A percentile compares a stretch with the other conserved stretches of the same genome.
Evolutionary conservation across 306 rosid species (phyloP).

Genomic region (Begonia masoniana): DNA sequence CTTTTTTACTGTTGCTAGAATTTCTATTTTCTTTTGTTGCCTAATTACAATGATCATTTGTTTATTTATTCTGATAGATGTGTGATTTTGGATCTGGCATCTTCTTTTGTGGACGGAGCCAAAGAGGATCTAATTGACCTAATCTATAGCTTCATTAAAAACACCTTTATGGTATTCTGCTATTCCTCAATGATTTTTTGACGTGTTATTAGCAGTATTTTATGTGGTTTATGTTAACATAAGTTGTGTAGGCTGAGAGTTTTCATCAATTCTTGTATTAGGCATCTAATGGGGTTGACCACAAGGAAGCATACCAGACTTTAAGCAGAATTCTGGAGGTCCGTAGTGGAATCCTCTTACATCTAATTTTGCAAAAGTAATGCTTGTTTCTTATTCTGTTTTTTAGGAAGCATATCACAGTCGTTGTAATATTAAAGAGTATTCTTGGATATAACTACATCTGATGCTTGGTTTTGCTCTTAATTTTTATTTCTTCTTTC

Average conservation of each 20-base stretch:
- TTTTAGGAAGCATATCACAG: not conserved
- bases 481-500: constrained; percentile 9
- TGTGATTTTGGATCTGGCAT: constrained; percentile 54
- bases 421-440: not conserved
- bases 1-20: no score
- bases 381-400: not conserved
- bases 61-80: constrained; percentile 32
- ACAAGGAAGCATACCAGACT: constrained; percentile 49
- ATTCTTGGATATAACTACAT: no score
- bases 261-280: constrained; percentile 20
- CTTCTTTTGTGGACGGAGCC: constrained; percentile 68
- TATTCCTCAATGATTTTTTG: constrained; percentile 3
- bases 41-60: not conserved
- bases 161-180: constrained; percentile 54
- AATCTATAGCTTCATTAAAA: constrained; percentile 37
- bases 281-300: constrained; percentile 37
- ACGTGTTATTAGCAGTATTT: not conserved
- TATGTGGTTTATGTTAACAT: no score
- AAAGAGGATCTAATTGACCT: constrained; percentile 52
- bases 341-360: not conserved
- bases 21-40: no score
- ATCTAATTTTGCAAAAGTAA: not conserved
- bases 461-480: not conserved
- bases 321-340: constrained; percentile 77
- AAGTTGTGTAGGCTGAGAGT: constrained; percentile 3